Evolutionary conservation across 2,329 filamentous ascomycete species (phyloP).

Genomic region (Penicillium sp.): DNA sequence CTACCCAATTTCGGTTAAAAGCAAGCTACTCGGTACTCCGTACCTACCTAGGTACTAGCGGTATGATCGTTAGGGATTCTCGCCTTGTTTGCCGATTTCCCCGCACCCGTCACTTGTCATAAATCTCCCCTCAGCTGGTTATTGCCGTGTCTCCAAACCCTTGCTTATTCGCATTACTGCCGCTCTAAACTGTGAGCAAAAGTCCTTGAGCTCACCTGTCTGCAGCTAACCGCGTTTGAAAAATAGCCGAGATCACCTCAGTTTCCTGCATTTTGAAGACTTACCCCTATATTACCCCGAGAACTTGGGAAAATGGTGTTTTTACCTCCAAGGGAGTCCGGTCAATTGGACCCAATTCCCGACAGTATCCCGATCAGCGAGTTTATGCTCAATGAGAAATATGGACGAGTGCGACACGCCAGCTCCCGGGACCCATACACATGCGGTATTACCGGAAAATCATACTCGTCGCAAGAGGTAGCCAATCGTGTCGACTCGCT

Average conservation of each 20-base stretch:
- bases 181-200: neutral
- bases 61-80: neutral
- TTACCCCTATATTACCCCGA: neutral
- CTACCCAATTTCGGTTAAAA: neutral
- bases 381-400: slow-evolving; percentile 71
- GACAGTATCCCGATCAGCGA: slow-evolving; percentile 72
- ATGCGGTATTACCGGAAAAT: slow-evolving; percentile 69
- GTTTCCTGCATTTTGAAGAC: neutral
- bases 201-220: neutral
- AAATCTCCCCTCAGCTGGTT: neutral
- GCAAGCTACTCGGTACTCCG: neutral
- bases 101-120: slow-evolving; percentile 1
- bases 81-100: slow-evolving; percentile 5
- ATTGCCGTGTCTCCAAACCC: neutral
- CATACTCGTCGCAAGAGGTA: slow-evolving; percentile 62
- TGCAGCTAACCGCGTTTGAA: neutral
- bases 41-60: neutral
- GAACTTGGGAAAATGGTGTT: slow-evolving; percentile 43
- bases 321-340: slow-evolving; percentile 39
- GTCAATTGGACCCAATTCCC: slow-evolving; percentile 56
- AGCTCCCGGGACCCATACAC: slow-evolving; percentile 70
- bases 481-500: slow-evolving; percentile 64
- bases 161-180: neutral
- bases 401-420: slow-evolving; percentile 63
- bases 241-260: neutral